These are phyloP conservation scores for Metschnikowia vanudenii DNA, from an alignment of 805 yeast genomes.

Conservation along the genomic window DNA sequence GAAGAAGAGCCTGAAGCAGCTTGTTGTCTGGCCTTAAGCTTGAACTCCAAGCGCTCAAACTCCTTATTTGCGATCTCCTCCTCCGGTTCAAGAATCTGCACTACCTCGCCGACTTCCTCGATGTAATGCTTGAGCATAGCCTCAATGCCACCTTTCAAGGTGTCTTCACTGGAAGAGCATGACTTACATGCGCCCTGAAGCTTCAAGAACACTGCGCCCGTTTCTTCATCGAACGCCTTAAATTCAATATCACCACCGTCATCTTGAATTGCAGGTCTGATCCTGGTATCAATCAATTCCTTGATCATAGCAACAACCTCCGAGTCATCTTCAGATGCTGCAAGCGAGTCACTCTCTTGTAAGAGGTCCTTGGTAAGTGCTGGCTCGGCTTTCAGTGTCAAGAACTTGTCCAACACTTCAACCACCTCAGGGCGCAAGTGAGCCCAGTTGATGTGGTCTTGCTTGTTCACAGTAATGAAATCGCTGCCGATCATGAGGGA, in stretches of 20 bases:
- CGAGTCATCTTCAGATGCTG: slow-evolving; percentile 49
- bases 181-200: slow-evolving; percentile 95
- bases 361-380: slow-evolving; percentile 41
- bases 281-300: slow-evolving; percentile 89
- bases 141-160: slow-evolving; percentile 93
- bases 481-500: slow-evolving; percentile 73
- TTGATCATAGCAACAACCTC: slow-evolving; percentile 88
- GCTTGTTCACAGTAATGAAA: slow-evolving; percentile 70
- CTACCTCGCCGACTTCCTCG: slow-evolving; percentile 88
- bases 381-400: slow-evolving; percentile 38
- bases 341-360: slow-evolving; percentile 39
- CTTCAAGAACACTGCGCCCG: slow-evolving; percentile 85
- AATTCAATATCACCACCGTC: slow-evolving; percentile 98
- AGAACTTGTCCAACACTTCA: slow-evolving; percentile 55
- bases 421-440: slow-evolving; percentile 54
- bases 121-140: slow-evolving; percentile 96
- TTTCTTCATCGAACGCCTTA: slow-evolving; percentile 77
- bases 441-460: slow-evolving; percentile 61
- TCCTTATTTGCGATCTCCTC: slow-evolving; percentile 80
- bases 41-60: slow-evolving; percentile 77
- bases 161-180: slow-evolving; percentile 87
- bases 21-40: slow-evolving; percentile 23
- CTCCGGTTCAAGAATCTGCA: slow-evolving; percentile 73
- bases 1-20: slow-evolving; percentile 12
- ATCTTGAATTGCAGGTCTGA: slow-evolving; percentile 96